Conservation (phyloP, 345 rosid genomes). For the Anastatica hierochuntica region DNA sequence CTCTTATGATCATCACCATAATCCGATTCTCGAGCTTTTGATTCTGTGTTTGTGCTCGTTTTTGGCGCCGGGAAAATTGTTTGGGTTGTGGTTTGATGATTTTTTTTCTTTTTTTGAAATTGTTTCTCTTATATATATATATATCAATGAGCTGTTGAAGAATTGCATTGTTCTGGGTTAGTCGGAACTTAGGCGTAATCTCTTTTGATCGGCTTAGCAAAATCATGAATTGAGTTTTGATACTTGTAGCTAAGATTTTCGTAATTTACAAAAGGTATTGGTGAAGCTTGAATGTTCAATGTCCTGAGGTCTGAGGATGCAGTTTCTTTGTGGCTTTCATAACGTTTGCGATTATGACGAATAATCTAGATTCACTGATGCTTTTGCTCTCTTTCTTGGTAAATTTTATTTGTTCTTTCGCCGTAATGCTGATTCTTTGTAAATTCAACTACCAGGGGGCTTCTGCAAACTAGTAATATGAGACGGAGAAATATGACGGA, state of each 20-base stretch:
- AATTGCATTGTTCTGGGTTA: conserved; percentile 17
- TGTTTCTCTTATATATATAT: too few species aligned
- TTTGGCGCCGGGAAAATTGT: neutral
- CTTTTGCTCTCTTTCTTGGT: too few species aligned
- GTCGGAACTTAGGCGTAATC: neutral
- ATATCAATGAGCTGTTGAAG: conserved; percentile 12
- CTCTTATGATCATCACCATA: neutral
- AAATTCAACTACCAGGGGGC: conserved; percentile 3
- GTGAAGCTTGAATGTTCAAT: conserved; percentile 8
- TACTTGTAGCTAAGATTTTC: too few species aligned
- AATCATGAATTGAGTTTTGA: too few species aligned
- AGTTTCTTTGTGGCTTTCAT: neutral
- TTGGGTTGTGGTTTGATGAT: conserved; percentile 9
- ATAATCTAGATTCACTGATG: conserved; percentile 1
- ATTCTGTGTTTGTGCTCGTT: neutral
- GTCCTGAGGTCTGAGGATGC: neutral
- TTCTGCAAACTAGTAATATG: conserved; percentile 33
- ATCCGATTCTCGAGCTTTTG: conserved; percentile 8
- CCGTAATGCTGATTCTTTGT: conserved; percentile 7
- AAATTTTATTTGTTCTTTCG: neutral
- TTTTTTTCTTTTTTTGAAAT: neutral
- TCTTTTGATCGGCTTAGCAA: too few species aligned
- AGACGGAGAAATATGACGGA: conserved; percentile 54
- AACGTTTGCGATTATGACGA: neutral
- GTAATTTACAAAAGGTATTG: conserved; percentile 1